Percentiles rank a stretch among this genome's conserved stretches.
Evolutionary conservation across 352 stramenopile genomes (phyloP).

Genomic region (Heterotrichella gracilis): DNA sequence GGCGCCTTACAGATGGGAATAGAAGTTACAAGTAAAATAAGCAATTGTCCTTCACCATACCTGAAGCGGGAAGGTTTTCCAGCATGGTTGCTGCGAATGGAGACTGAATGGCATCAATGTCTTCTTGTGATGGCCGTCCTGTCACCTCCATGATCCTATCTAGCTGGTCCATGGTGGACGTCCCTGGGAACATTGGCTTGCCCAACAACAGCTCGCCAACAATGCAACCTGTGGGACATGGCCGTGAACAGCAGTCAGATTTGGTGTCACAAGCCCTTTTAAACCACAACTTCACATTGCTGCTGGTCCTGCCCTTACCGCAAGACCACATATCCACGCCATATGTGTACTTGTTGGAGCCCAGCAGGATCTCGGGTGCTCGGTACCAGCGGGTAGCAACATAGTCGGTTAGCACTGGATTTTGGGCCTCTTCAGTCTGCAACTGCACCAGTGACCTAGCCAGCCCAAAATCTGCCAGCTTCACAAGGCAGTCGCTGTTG

Average conservation of each 20-base stretch:
- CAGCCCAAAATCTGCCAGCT: conserved; percentile 75
- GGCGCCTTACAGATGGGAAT: no score
- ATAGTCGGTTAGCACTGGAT: conserved; percentile 62
- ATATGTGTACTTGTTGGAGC: conserved; percentile 55
- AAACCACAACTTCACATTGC: no score
- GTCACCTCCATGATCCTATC: conserved; percentile 73
- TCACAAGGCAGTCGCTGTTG: conserved; percentile 63
- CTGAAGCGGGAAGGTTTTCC: conserved; percentile 42
- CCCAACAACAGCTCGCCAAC: conserved; percentile 59
- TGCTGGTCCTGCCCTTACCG: no score
- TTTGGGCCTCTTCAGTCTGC: conserved; percentile 15
- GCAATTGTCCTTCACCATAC: no score
- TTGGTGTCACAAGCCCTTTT: no score
- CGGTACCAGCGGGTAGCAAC: conserved; percentile 72
- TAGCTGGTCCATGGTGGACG: conserved; percentile 73
- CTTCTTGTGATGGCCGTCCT: conserved; percentile 39
- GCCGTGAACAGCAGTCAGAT: no score
- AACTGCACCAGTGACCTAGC: conserved; percentile 51
- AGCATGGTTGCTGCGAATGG: conserved; percentile 62
- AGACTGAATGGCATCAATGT: conserved; percentile 56
- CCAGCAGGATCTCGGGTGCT: conserved; percentile 62
- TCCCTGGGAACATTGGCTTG: conserved; percentile 56
- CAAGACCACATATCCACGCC: conserved; percentile 59
- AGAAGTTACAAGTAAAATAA: no score
- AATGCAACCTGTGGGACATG: conserved; percentile 58